Base-by-base conservation (phyloP, 1,284 basidiomycete genomes). In the Cutaneotrichosporon dermatis region DNA sequence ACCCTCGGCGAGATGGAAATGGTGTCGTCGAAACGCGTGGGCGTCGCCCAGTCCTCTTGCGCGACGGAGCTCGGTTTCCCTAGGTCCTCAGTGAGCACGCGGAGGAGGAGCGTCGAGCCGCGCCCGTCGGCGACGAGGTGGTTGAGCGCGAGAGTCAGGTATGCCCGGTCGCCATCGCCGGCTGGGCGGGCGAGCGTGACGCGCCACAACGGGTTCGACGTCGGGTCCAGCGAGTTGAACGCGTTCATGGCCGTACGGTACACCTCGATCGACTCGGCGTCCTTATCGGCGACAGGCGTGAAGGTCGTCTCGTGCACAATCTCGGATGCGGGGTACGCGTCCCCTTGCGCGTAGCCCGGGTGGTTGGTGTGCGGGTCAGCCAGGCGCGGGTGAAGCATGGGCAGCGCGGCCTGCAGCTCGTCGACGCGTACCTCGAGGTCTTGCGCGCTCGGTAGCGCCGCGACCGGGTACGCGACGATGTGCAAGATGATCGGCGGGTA, bases 401-500 rank as follows among this genome's bases (percentile, higher is more conserved):
- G 72, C 55, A 71, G 69, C 13, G 67, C 63, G 7, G 57, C 46
- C 42, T 74, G 72, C 12, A 74, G 61, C 41, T 64, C 61, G 1
- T 48, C 43, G 8, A 72, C 63, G 0, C 72, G 67, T 15, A 53
- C 37, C n/a, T 58, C 37, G 4, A 74, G 64, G 39, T 51, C 62
- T 0, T 39, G 25, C 0, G 33, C 25, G 1, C 67, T 50, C 3
- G 70, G 70, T 1, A 70, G 37, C 25, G 39, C 25, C 41, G 33
- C 44, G 1, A 58, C 33, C 2, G 66, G 64, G 53, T 71, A 74
- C 3, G 61, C 52, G 4, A 66, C 56, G 34, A 69, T 52, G 16
- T 65, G 53, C 11, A 64, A 51, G 41, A 71, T 62, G 11, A 63
- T 45, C 13, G 64, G 62, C 8, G 67, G 63, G 13, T 61, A 65